Evolutionary conservation across 768 basidiomycete genomes (phyloP).

Genomic region (Naematelia encephala): DNA sequence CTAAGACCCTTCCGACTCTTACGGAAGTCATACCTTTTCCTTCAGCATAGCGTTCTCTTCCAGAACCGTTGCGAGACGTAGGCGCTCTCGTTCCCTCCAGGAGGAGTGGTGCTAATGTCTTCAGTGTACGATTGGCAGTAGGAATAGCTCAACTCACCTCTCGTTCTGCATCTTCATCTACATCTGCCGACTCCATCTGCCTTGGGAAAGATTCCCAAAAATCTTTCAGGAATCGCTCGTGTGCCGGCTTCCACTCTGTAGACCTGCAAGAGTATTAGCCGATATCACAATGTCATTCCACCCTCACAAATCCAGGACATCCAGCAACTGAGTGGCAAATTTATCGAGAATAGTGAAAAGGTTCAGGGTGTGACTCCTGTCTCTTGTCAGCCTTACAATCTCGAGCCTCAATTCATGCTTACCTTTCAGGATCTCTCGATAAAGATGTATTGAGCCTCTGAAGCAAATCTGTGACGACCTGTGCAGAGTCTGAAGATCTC

Average conservation of each 20-base stretch:
- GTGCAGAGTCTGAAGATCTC: neutral
- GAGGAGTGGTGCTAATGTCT: conserved; percentile 14
- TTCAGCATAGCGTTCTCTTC: conserved; percentile 73
- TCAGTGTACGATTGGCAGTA: neutral
- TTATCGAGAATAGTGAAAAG: neutral
- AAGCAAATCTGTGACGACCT: neutral
- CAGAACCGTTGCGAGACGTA: conserved; percentile 57
- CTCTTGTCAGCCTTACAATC: no score
- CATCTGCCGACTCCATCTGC: conserved; percentile 70
- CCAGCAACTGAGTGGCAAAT: conserved; percentile 1
- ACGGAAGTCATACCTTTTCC: conserved; percentile 58
- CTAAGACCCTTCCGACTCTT: neutral
- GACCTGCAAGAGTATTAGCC: no score
- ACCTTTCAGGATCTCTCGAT: conserved; percentile 8
- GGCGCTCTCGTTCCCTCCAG: conserved; percentile 65
- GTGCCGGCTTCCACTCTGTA: neutral
- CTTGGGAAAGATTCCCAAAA: conserved; percentile 27
- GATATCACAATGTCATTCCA: no score
- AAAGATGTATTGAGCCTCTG: conserved; percentile 1
- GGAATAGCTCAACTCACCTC: neutral
- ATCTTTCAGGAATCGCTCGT: neutral
- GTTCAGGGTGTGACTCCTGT: neutral
- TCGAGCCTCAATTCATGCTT: no score
- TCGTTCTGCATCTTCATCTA: conserved; percentile 48
- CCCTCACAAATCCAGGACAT: conserved; percentile 7